Evolutionary conservation across 169 alveolate genomes (phyloP).

Genomic region (Plasmodium coatneyi): DNA sequence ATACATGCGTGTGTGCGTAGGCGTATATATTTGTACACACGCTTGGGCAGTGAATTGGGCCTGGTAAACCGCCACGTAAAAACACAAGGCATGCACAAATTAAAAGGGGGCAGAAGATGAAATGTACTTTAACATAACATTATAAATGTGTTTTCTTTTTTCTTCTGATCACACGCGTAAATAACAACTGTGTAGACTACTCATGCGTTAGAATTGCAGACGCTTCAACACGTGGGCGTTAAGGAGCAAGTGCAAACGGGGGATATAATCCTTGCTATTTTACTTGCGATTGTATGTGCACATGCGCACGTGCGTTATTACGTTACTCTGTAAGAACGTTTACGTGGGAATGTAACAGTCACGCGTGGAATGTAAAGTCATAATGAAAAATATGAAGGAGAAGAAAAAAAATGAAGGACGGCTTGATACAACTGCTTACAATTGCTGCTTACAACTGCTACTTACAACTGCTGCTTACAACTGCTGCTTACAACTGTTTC

Average conservation of each 20-base stretch:
- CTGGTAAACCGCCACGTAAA: background rate
- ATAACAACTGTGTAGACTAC: background rate
- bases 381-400: background rate
- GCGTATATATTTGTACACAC: background rate
- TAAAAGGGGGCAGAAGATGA: background rate
- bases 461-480: background rate
- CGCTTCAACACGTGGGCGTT: background rate
- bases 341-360: background rate
- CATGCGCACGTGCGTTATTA: background rate
- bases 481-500: background rate
- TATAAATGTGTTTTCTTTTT: background rate
- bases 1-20: background rate
- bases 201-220: background rate
- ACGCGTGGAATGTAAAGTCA: background rate
- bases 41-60: background rate
- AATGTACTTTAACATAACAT: conserved; percentile 8
- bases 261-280: background rate
- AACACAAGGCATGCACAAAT: background rate
- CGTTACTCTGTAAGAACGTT: background rate
- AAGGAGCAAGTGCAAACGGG: background rate
- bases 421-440: background rate
- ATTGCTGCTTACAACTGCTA: background rate
- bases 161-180: background rate
- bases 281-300: background rate
- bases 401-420: background rate